A percentile compares a stretch with the other conserved stretches of the same genome.
These are phyloP conservation scores for Syncephalastrum racemosum DNA, from an alignment of 371 early-diverging fungal genomes.

Conservation along the genomic window DNA sequence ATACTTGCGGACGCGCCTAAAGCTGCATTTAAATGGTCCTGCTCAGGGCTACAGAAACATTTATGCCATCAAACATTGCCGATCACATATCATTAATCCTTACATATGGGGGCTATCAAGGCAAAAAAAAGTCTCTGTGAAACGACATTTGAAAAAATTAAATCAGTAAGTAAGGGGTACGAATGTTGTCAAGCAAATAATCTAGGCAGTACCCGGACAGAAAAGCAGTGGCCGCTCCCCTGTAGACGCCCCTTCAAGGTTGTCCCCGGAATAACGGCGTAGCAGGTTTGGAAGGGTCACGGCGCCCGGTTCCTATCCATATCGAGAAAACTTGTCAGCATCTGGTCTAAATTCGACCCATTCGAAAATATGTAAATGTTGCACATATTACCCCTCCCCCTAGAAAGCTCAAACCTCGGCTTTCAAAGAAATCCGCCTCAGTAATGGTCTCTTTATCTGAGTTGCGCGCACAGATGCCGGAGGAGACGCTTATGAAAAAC, in stretches of 20 bases:
- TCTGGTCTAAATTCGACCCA: too few relatives aligned
- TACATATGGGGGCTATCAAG: too few relatives aligned
- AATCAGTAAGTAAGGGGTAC: too few relatives aligned
- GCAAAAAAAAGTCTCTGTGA: too few relatives aligned
- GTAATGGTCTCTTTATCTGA: conserved; percentile 17
- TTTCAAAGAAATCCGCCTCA: conserved; percentile 21
- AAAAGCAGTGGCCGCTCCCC: conserved; percentile 21
- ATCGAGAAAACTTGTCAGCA: background rate
- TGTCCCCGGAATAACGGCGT: conserved; percentile 11
- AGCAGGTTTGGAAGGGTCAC: conserved; percentile 29
- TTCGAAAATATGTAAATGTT: background rate
- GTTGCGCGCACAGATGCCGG: conserved; percentile 30
- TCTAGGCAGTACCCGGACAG: background rate
- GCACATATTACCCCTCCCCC: conserved; percentile 22
- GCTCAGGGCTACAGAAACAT: too few relatives aligned
- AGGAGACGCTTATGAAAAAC: conserved; percentile 2
- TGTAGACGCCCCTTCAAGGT: conserved; percentile 11
- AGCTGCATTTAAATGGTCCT: conserved; percentile 25
- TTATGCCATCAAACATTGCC: too few relatives aligned
- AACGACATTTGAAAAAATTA: too few relatives aligned
- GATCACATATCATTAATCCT: too few relatives aligned
- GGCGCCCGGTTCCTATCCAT: conserved; percentile 25
- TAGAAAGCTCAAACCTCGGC: conserved; percentile 38
- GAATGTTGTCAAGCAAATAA: too few relatives aligned
- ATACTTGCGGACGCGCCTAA: conserved; percentile 29